Percentiles rank a stretch among this genome's conserved stretches.
Conservation (phyloP, 2,329 filamentous ascomycete genomes). For the Colletotrichum sansevieriae region DNA sequence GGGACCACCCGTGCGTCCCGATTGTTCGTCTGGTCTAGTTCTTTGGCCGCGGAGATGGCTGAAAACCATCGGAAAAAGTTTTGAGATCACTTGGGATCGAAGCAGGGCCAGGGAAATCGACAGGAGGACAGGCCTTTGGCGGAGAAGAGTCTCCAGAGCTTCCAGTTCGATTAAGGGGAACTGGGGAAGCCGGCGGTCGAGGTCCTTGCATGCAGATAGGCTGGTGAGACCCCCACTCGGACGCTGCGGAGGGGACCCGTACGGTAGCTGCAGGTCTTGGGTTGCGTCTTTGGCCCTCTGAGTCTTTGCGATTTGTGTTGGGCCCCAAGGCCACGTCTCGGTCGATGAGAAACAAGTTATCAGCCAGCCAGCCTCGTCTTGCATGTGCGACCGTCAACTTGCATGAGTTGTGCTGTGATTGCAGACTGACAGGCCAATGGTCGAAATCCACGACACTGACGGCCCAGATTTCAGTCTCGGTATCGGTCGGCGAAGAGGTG, state of each 20-base stretch:
- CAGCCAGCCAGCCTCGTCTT: slow-evolving; percentile 37
- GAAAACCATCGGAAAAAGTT: background rate
- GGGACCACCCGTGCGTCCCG: slow-evolving; percentile 35
- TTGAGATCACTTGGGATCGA: background rate
- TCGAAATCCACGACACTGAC: slow-evolving; percentile 49
- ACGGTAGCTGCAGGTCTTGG: slow-evolving; percentile 21
- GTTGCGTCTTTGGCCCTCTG: background rate
- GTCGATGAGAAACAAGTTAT: slow-evolving; percentile 21
- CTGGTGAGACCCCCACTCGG: slow-evolving; percentile 28
- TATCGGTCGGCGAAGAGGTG: slow-evolving; percentile 11
- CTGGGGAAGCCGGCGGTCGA: slow-evolving; percentile 22
- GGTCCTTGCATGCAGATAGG: slow-evolving; percentile 19
- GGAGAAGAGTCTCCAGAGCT: slow-evolving; percentile 24
- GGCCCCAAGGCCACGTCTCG: slow-evolving; percentile 44
- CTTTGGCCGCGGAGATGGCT: background rate
- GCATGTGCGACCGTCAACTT: slow-evolving; percentile 38
- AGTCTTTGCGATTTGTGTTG: slow-evolving; percentile 1
- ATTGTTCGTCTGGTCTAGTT: slow-evolving; percentile 32
- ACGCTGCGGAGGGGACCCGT: slow-evolving; percentile 36
- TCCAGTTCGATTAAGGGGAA: slow-evolving; percentile 24
- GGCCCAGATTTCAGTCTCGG: slow-evolving; percentile 30
- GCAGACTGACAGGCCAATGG: slow-evolving; percentile 44
- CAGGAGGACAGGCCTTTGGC: slow-evolving; percentile 17
- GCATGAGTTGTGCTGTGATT: slow-evolving; percentile 38
- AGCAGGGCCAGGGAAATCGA: slow-evolving; percentile 15